Base-by-base conservation (phyloP, 2,329 filamentous ascomycete genomes). In the Sclerotinia subarctica region DNA sequence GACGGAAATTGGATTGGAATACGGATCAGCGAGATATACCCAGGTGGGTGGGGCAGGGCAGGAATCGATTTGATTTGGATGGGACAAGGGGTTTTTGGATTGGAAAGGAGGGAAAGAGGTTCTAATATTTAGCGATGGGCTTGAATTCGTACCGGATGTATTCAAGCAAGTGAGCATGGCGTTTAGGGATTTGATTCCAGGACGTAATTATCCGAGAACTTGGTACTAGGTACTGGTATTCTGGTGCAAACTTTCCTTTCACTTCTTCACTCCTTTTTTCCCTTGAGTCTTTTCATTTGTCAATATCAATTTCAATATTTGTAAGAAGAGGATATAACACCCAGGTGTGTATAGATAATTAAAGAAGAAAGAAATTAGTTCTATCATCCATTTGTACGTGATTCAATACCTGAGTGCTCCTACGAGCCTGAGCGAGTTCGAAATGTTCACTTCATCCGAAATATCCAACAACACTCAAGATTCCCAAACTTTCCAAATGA, bases 91-190 rank as follows among this genome's bases (percentile, higher is more conserved):
- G 38, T 10, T 10, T 42, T 42, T 42, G 44, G 21, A 62, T 51
- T 13, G n/a, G 46, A 35, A 17, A 19, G 59, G 46, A 11, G 21
- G 21, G 59, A 15, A 26, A 46, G n/a, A 7, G 2, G 1, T 49
- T 62, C 38, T 21, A 15, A 38, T 47, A 26, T 32, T 51, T 21
- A 62, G 29, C 46, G 59, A 26, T 32, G 15, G 8, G 5, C 46
- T 35, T 26, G 59, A 47, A 21, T 38, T 46, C 17, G 29, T 24
- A 26, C 58, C 35, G 58, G 44, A 49, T 35, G 29, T 35, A n/a
- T 24, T 35, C 58, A 49, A 62, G 26, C 29, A 49, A 62, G 44
- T 62, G 58, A 35, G 15, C 46, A 51, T 26, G 59, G 59, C 59
- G 59, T 62, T 62, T 42, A 8, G 10, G 54, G 21, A 42, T 58